These are phyloP conservation scores for Termitomyces heimii DNA, from an alignment of 768 basidiomycete genomes.

Conservation along the genomic window DNA sequence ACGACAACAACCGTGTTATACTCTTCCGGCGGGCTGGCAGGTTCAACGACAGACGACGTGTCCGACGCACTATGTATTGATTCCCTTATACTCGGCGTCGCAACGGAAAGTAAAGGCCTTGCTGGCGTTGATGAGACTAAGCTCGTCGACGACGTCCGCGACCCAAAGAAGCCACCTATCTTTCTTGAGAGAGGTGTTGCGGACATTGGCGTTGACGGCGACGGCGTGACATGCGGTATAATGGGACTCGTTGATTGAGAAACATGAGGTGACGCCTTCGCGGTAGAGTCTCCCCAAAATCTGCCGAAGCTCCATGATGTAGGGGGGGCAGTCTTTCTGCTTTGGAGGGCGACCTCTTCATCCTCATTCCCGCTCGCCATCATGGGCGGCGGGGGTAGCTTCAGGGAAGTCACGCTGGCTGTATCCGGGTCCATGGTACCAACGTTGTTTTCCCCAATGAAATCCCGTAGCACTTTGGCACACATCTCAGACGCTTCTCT, in stretches of 20 bases:
- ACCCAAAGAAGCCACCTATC: constrained; percentile 65
- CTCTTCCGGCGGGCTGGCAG: constrained; percentile 47
- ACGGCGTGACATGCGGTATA: constrained; percentile 19
- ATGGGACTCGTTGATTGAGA: constrained; percentile 23
- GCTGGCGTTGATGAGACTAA: constrained; percentile 16
- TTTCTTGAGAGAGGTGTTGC: constrained; percentile 53
- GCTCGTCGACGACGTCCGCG: constrained; percentile 28
- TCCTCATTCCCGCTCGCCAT: constrained; percentile 34
- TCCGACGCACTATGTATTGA: constrained; percentile 52
- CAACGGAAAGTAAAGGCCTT: constrained; percentile 25
- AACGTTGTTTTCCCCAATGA: constrained; percentile 70
- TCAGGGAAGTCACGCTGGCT: constrained; percentile 20
- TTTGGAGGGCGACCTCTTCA: constrained; percentile 26
- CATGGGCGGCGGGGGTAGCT: constrained; percentile 36
- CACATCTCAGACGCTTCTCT: constrained; percentile 84
- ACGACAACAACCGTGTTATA: constrained; percentile 23
- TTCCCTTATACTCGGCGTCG: constrained; percentile 22
- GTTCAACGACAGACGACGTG: constrained; percentile 51
- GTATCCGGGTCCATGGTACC: constrained; percentile 27
- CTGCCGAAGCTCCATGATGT: constrained; percentile 60
- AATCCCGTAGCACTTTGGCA: constrained; percentile 75
- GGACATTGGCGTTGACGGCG: constrained; percentile 23
- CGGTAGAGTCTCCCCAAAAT: constrained; percentile 49
- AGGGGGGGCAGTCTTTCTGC: constrained; percentile 22
- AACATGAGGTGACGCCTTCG: constrained; percentile 13